Base-by-base conservation (phyloP, 345 rosid genomes). In the Gossypium mustelinum region DNA sequence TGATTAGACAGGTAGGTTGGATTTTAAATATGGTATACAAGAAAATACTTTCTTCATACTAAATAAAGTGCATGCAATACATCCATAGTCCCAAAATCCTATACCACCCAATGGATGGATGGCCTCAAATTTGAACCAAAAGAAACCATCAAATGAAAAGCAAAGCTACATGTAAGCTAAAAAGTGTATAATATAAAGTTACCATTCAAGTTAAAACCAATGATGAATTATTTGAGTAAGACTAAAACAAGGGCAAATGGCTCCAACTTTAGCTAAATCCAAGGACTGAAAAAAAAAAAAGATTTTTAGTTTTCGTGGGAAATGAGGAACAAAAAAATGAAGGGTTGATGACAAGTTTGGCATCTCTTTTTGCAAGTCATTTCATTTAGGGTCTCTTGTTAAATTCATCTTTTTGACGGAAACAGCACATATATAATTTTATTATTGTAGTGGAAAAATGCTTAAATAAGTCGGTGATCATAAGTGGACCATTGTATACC, bases 201-300 rank as follows among this genome's bases (percentile, higher is more conserved):
- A 83, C 84, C 85, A 77, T 87, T 88, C 84, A 86, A 81, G 71
- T 71, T 8, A 73, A 76, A 60, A 81, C 84, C 50, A 70, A 81
- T 6, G 55, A 20, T 45, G 39, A 20, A 20, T 47, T 12, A 67
- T 67, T 67, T 39, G 16, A 67, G 29, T 45, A 13, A 22, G 50
- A 1, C 24, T 39, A 14, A 17, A 60, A 74, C 9, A 16, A 34
- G 62, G 25, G 45, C 80, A 51, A 51, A 51, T 51, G 56, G n/a
- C n/a, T 7, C 58, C 58, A 17, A 54, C 2, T 54, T 10, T 13
- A 13, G 18, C 52, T 71, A 52, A 60, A 9, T 71, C 48, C 44
- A n/a, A 3, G 41, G 52, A 54, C 11, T 10, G 7, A 22, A 65
- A 50, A 65, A 2, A 70, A 3, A 8, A 6, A 16, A 2, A 12